Percentiles rank a stretch among this genome's conserved stretches.
Conservation (phyloP, 306 rosid genomes). For the Fragaria ananassa region DNA sequence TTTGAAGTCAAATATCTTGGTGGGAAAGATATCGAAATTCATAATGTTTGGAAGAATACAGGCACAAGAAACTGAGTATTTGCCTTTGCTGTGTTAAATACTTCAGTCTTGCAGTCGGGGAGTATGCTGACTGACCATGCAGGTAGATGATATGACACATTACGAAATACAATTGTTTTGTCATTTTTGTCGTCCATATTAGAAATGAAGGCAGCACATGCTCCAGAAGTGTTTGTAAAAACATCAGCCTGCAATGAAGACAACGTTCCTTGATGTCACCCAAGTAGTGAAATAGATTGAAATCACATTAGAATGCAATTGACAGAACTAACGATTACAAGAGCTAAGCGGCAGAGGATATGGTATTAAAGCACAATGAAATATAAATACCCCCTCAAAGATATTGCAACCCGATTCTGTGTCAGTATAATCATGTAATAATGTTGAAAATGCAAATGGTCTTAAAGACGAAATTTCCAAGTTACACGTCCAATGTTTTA, state of each 20-base stretch:
- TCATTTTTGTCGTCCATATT: slow-evolving; percentile 76
- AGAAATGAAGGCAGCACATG: slow-evolving; percentile 80
- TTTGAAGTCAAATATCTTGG: background rate
- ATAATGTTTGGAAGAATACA: background rate
- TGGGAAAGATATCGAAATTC: background rate
- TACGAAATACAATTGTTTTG: slow-evolving; percentile 63
- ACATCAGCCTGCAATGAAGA: slow-evolving; percentile 69
- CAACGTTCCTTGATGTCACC: slow-evolving; percentile 15
- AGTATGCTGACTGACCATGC: slow-evolving; percentile 99
- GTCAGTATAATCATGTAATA: background rate
- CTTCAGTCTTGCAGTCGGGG: slow-evolving; percentile 90
- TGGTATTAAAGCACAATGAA: background rate
- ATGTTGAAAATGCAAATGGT: background rate
- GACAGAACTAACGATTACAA: background rate
- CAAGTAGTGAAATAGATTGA: background rate
- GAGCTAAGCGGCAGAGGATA: background rate
- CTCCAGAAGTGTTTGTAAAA: slow-evolving; percentile 73
- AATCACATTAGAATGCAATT: background rate
- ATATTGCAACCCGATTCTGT: background rate
- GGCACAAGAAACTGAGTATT: slow-evolving; percentile 19
- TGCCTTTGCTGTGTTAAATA: slow-evolving; percentile 87
- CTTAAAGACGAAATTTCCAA: background rate
- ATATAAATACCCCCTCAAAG: background rate
- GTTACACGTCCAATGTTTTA: background rate
- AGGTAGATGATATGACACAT: slow-evolving; percentile 74